A percentile compares a stretch with the other conserved stretches of the same genome.
These are phyloP conservation scores for Marchantia paleacea DNA, from an alignment of 225 moss, liverwort and hornwort genomes.

Conservation along the genomic window DNA sequence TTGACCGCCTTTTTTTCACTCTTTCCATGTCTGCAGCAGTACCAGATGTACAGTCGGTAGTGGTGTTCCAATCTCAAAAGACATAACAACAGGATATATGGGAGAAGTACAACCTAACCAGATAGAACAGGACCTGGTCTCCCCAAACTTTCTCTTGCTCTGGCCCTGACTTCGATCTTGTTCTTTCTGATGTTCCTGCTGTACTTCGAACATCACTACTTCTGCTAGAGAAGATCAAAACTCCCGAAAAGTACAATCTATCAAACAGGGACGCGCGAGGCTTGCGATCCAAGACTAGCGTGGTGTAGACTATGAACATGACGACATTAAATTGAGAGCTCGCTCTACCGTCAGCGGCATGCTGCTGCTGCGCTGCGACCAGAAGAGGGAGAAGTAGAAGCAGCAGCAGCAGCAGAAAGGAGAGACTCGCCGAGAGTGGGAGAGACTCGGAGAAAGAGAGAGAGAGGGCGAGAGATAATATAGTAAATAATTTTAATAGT, in stretches of 20 bases:
- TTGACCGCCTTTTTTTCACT: not conserved
- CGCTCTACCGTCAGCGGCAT: not conserved
- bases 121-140: not conserved
- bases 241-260: not conserved
- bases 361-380: not conserved
- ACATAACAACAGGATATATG: not conserved
- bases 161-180: not conserved
- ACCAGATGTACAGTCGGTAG: not conserved
- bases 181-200: not conserved
- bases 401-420: too few relatives aligned
- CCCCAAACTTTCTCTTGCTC: not conserved
- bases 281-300: not conserved
- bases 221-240: not conserved
- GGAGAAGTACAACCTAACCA: not conserved
- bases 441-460: too few relatives aligned
- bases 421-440: too few relatives aligned
- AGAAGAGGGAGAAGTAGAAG: too few relatives aligned
- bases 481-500: too few relatives aligned
- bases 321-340: not conserved
- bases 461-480: too few relatives aligned
- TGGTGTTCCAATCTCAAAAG: not conserved
- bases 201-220: not conserved
- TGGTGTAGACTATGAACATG: not conserved
- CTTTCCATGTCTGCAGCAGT: not conserved
- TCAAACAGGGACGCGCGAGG: not conserved